Conservation (phyloP, 129 eudicot genomes). For the carrot (Daucus carota) region DH1_v3.0 NC_030385.2:38627001-38627500, state of each 20-base stretch:
- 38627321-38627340: background rate
- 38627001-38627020: conserved; percentile 79
- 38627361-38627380: background rate
- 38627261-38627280: background rate
- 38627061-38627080: conserved; percentile 33
- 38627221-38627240: background rate
- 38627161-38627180: conserved; percentile 60
- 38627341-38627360: background rate
- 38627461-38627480: background rate
- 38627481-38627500: background rate
- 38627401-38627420: background rate
- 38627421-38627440: background rate
- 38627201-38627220: background rate
- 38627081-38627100: conserved; percentile 45
- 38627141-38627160: conserved; percentile 50
- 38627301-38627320: background rate
- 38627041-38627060: conserved; percentile 26
- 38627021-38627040: conserved; percentile 68
- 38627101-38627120: conserved; percentile 66
- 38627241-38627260: background rate
- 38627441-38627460: background rate
- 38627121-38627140: conserved; percentile 65
- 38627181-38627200: conserved; percentile 35
- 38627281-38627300: background rate
- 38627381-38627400: background rate